Percentiles rank a stretch among this genome's conserved stretches.
phyloP scores from a whole-genome alignment of 371 early-diverging fungal genomes.

The Smittium culicis region DNA sequence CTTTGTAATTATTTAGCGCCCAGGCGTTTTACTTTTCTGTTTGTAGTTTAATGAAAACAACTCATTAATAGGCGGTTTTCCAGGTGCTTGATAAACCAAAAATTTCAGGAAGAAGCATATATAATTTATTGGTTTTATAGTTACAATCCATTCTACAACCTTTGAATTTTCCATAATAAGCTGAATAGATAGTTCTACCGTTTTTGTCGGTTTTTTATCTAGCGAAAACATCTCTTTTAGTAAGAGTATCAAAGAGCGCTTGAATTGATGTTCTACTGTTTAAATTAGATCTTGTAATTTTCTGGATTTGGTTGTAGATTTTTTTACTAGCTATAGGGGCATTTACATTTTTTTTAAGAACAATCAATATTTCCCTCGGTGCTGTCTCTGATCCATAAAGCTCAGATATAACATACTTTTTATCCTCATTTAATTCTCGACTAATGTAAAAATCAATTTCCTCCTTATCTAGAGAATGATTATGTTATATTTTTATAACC shows the following conservation, averaged over 20 bases:
- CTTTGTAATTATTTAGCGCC: not conserved
- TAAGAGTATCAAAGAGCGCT: not conserved
- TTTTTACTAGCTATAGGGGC: not conserved
- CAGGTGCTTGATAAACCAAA: not conserved
- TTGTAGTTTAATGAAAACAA: not conserved
- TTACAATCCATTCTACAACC: not conserved
- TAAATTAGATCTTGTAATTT: not conserved
- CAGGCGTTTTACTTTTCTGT: not conserved
- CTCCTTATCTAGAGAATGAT: not conserved
- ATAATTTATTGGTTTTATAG: not conserved
- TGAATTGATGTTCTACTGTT: not conserved
- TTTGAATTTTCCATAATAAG: not conserved
- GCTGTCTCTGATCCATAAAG: not conserved
- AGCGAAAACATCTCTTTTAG: not conserved
- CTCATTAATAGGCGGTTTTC: not conserved
- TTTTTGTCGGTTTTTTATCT: not conserved
- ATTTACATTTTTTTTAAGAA: not conserved
- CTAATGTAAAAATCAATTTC: not conserved
- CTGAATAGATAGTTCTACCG: not conserved
- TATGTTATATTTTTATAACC: not conserved
- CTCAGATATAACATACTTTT: not conserved
- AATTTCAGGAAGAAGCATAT: not conserved
- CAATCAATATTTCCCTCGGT: not conserved
- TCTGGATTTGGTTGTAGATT: not conserved
- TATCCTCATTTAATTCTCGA: not conserved